Base-by-base conservation (phyloP, 169 alveolate genomes). In the Cryptosporidium meleagridis region DNA sequence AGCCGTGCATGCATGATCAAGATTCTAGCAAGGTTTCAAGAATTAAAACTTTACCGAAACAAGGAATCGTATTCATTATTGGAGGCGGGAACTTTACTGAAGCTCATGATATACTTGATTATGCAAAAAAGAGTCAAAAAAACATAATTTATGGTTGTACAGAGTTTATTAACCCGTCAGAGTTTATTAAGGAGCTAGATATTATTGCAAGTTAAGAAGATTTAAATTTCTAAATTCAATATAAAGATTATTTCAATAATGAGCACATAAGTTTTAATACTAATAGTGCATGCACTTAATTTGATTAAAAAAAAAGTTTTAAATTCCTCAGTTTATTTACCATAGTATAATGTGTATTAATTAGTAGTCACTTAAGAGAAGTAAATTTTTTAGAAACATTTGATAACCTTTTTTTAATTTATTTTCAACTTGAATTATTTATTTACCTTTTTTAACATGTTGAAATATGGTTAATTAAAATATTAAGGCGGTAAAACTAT, bases 31-130 rank as follows among this genome's bases (percentile, higher is more conserved):
- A 75, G 29, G 91, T 87, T 16, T 70, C 91, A 9, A 58, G 91
- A 29, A 87, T 58, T 35, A 73, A 84, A 31, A 86, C 31, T 35
- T 86, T 4, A 31, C 94, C 53, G 35, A 61, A 86, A 55, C 67
- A 92, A 91, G 93, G 80, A 35, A 86, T 94, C 14, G 93, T 95
- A 2, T 95, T 95, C 65, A 85, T 95, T 2, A 92, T 95, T 1
- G 97, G 97, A 3, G 97, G 97, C 37, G 97, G 96, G 37, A 92
- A 93, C 75, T 95, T 92, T 91, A 92, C 91, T 48, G 97, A 95
- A 68, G 92, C 95, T 23, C 86, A 92, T 16, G 95, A 93, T 31
- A 44, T 95, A 61, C 91, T 91, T 69, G 95, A 93, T 21, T 69
- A 92, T 70, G 96, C 95, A 41, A 75, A 93, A 26, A 92, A 91